These are phyloP conservation scores for Spathaspora girioi DNA, from an alignment of 805 yeast genomes.

Conservation along the genomic window DNA sequence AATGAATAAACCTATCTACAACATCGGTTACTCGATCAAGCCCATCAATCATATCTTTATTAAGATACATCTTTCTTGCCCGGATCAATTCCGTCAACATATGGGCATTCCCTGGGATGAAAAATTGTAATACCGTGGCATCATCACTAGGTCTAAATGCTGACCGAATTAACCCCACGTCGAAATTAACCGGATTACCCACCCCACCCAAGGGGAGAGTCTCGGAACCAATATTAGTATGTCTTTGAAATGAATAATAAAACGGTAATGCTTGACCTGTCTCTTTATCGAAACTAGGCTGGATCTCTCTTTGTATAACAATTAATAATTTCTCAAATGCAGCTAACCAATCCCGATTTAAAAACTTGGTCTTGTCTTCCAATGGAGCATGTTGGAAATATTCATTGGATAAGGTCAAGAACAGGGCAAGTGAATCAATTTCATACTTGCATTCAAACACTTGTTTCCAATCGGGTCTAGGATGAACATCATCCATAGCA, in stretches of 20 bases:
- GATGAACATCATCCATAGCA: conserved; percentile 62
- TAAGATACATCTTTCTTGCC: conserved; percentile 19
- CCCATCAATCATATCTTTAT: background rate
- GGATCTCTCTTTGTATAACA: conserved; percentile 57
- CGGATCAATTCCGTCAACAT: conserved; percentile 59
- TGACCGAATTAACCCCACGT: conserved; percentile 70
- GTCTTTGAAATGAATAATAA: conserved; percentile 66
- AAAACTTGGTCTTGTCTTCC: conserved; percentile 43
- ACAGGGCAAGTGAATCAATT: conserved; percentile 80
- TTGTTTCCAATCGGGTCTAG: conserved; percentile 62
- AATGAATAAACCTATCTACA: conserved; percentile 34
- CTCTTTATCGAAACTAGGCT: conserved; percentile 52
- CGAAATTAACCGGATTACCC: conserved; percentile 77
- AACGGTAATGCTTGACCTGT: conserved; percentile 48
- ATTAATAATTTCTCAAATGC: conserved; percentile 52
- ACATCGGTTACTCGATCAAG: conserved; percentile 4
- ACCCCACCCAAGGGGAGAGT: conserved; percentile 74
- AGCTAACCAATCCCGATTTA: conserved; percentile 49
- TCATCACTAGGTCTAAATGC: conserved; percentile 90
- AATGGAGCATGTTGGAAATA: conserved; percentile 49
- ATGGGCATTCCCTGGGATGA: conserved; percentile 84
- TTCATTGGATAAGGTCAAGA: conserved; percentile 69
- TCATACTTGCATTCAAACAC: conserved; percentile 92
- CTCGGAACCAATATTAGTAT: conserved; percentile 75
- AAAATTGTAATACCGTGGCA: conserved; percentile 73